Conservation (phyloP, 768 basidiomycete species). For the Leccinum pellstonianum region DNA sequence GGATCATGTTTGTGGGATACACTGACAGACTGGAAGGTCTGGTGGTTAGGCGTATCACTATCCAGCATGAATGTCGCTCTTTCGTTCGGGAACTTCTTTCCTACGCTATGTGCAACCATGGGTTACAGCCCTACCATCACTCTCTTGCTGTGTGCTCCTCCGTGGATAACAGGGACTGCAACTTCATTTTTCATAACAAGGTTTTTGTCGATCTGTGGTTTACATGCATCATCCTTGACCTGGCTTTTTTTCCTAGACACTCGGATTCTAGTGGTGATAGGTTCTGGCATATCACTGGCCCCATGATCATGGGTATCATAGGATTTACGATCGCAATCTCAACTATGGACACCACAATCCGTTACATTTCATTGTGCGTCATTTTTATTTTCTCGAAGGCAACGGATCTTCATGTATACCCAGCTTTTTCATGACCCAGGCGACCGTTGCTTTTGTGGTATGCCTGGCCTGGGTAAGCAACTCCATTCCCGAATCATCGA, state of each 20-base stretch:
- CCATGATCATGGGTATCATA: constrained; percentile 55
- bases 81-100: constrained; percentile 79
- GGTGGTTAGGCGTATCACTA: constrained; percentile 69
- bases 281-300: constrained; percentile 62
- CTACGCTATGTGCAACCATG: constrained; percentile 70
- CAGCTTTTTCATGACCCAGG: constrained; percentile 75
- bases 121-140: constrained; percentile 61
- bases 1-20: constrained; percentile 53
- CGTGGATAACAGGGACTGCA: constrained; percentile 61
- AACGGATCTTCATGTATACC: background rate
- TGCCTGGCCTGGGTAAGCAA: constrained; percentile 55
- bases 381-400: background rate
- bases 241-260: constrained; percentile 42
- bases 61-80: constrained; percentile 54
- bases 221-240: constrained; percentile 1
- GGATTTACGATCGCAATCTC: constrained; percentile 65
- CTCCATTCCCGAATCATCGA: constrained; percentile 72
- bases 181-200: constrained; percentile 54
- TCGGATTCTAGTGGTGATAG: constrained; percentile 72
- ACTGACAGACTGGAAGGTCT: constrained; percentile 74
- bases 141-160: constrained; percentile 73
- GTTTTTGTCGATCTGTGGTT: constrained; percentile 27
- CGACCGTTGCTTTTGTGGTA: constrained; percentile 66
- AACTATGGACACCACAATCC: constrained; percentile 57
- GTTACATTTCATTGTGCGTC: constrained; percentile 62